Base-by-base conservation (phyloP, 345 rosid species). In the Turritis glabra region DNA sequence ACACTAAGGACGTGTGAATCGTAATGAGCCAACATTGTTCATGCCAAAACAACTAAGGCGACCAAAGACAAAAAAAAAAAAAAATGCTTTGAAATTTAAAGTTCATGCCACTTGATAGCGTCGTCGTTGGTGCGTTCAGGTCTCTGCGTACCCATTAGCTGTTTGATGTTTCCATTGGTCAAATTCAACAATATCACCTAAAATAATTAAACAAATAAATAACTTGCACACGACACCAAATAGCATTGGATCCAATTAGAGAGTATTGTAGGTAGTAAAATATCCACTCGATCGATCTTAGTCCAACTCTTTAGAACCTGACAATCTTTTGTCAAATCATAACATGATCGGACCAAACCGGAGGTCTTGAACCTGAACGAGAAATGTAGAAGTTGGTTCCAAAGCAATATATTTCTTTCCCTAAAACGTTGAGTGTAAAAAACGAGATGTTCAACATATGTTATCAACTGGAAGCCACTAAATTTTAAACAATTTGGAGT, bases 21-120 rank as follows among this genome's bases (percentile, higher is more conserved):
- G 74, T 52, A 75, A 40, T 8, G 68, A 51, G 57, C 74, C 74
- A 68, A 60, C 75, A 69, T 76, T 76, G 57, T 32, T 7, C 75
- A 54, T 76, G 58, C 65, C 56, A 35, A 53, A 53, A 51, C 57
- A 69, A 32, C 48, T 21, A 72, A 50, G 43, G 41, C 43, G 48
- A 50, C 53, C 2, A 51, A n/a, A n/a, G n/a, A n/a, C n/a, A n/a
- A n/a, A n/a, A n/a, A n/a, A n/a, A n/a, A n/a, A n/a, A n/a, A n/a
- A n/a, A n/a, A n/a, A n/a, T n/a, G n/a, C n/a, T n/a, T n/a, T n/a
- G n/a, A n/a, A n/a, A n/a, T n/a, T n/a, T n/a, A n/a, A 25, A 47
- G 47, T 35, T 60, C 68, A 29, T 57, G 52, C 67, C 73, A 50
- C 63, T 60, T 59, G 48, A 75, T 59, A 68, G 43, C 64, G 74